These are phyloP conservation scores for Nissolia schottii DNA, from an alignment of 306 rosid species.

Conservation along the genomic window DNA sequence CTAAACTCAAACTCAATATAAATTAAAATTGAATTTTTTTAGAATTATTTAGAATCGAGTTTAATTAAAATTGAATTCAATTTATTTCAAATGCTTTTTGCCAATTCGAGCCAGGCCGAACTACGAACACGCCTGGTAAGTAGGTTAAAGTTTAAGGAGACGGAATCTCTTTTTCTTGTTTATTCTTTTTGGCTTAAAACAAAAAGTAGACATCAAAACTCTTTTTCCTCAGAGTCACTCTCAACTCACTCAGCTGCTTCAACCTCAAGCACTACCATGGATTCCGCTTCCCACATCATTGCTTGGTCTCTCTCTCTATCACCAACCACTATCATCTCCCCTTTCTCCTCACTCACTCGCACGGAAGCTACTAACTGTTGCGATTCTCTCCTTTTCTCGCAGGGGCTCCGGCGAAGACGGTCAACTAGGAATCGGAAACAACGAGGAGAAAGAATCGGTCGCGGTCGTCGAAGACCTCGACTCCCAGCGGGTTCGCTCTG, in stretches of 20 bases:
- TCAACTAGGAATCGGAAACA: constrained; percentile 73
- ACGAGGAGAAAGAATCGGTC: constrained; percentile 75
- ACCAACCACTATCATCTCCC: not conserved
- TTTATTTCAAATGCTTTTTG: no score
- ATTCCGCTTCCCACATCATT: constrained; percentile 32
- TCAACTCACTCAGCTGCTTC: not conserved
- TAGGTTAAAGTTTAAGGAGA: no score
- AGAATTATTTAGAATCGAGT: no score
- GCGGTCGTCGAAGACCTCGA: constrained; percentile 54
- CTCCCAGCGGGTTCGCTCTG: constrained; percentile 50
- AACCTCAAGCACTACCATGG: not conserved
- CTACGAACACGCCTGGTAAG: no score
- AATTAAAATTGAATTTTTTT: no score
- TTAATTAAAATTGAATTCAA: no score
- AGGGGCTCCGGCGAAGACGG: constrained; percentile 99
- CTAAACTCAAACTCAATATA: no score
- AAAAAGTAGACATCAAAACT: no score
- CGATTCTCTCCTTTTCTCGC: not conserved
- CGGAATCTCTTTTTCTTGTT: no score
- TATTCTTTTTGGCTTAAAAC: no score
- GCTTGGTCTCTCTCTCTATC: constrained; percentile 24
- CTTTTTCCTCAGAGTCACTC: not conserved
- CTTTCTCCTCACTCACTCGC: not conserved
- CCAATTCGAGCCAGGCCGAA: no score
- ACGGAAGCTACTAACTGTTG: not conserved